phyloP scores from a whole-genome alignment of 805 yeast genomes.

The Saccharomycopsis fodiens region DNA sequence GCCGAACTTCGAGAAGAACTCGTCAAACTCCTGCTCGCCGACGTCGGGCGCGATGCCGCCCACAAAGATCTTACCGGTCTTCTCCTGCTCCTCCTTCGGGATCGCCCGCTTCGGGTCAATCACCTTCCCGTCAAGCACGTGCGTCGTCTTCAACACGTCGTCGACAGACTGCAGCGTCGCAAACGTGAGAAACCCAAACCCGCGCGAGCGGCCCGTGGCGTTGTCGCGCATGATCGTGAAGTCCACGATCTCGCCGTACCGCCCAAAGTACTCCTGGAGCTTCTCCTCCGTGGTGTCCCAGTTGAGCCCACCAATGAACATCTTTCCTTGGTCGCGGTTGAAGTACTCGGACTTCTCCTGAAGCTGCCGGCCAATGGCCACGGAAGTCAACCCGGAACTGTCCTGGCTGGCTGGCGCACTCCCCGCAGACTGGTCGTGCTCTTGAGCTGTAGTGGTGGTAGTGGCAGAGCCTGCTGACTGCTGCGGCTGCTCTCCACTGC shows the following conservation, averaged over 20 bases:
- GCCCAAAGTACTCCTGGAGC: slow-evolving; percentile 70
- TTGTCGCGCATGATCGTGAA: slow-evolving; percentile 90
- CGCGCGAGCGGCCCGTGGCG: slow-evolving; percentile 82
- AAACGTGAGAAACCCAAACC: slow-evolving; percentile 91
- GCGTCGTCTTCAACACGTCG: slow-evolving; percentile 78
- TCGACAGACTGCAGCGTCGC: slow-evolving; percentile 75
- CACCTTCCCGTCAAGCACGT: slow-evolving; percentile 87
- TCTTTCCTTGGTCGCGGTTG: slow-evolving; percentile 72
- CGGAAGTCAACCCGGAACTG: slow-evolving; percentile 16
- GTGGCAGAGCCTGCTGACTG: slow-evolving; percentile 4
- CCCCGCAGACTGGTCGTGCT: slow-evolving; percentile 24
- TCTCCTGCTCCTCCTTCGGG: slow-evolving; percentile 95
- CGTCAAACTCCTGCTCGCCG: slow-evolving; percentile 82
- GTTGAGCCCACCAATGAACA: slow-evolving; percentile 94
- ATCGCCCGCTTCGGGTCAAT: slow-evolving; percentile 97
- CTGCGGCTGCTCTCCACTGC: neutral
- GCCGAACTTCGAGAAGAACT: slow-evolving; percentile 82
- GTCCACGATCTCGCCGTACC: slow-evolving; percentile 84
- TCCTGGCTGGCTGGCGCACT: slow-evolving; percentile 21
- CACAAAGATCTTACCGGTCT: slow-evolving; percentile 92
- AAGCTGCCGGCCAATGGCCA: slow-evolving; percentile 19
- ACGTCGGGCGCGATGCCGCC: slow-evolving; percentile 96
- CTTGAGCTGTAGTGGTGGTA: slow-evolving; percentile 28
- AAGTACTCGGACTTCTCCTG: slow-evolving; percentile 23
- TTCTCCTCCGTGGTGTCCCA: slow-evolving; percentile 97